phyloP scores from a whole-genome alignment of 345 rosid genomes.

The Tarenaya hassleriana region DNA sequence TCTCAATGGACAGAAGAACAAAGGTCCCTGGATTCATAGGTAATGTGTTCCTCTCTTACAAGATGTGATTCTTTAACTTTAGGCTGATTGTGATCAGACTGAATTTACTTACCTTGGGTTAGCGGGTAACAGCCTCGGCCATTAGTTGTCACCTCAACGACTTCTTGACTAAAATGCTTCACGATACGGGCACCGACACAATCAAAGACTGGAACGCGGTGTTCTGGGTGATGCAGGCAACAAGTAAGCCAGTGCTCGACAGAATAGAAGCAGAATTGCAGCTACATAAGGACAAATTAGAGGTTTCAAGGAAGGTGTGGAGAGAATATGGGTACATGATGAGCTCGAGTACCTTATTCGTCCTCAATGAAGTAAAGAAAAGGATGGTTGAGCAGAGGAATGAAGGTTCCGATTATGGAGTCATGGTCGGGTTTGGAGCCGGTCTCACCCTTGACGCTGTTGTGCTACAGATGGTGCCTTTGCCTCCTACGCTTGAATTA shows the following conservation, averaged over 20 bases:
- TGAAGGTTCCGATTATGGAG: conserved; percentile 13
- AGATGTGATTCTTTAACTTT: no score
- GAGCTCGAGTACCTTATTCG: conserved; percentile 8
- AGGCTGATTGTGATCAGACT: no score
- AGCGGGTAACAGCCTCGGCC: background rate
- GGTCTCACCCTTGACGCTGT: conserved; percentile 13
- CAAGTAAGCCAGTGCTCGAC: background rate
- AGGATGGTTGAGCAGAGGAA: background rate
- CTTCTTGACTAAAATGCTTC: conserved; percentile 1
- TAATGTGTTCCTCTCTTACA: no score
- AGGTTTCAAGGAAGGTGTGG: conserved; percentile 7
- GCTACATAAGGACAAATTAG: conserved; percentile 11
- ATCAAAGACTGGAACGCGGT: conserved; percentile 20
- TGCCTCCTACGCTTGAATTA: no score
- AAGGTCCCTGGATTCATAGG: background rate
- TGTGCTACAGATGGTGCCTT: conserved; percentile 11
- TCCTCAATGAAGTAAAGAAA: conserved; percentile 18
- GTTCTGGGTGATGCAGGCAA: conserved; percentile 24
- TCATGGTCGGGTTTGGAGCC: conserved; percentile 12
- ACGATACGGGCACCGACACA: background rate
- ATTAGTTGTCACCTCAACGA: background rate
- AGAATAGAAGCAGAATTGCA: conserved; percentile 10
- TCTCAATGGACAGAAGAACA: background rate
- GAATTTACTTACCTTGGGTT: background rate
- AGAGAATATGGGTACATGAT: conserved; percentile 22